These are phyloP conservation scores for Tribonema minus DNA, from an alignment of 108 stramenopile genomes.

Conservation along the genomic window DNA sequence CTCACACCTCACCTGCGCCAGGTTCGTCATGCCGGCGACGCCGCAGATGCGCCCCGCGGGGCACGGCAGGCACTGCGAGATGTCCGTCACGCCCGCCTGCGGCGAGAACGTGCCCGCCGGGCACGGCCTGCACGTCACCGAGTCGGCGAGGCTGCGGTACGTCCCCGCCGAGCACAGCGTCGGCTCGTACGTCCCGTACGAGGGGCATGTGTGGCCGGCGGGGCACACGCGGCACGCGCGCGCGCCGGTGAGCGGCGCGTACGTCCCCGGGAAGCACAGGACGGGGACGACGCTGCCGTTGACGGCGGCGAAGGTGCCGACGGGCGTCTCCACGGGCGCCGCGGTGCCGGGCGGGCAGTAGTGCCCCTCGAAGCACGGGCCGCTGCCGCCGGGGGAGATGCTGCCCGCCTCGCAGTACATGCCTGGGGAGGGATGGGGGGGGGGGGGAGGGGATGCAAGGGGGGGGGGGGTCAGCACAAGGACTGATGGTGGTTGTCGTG, in stretches of 20 bases:
- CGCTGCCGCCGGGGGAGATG: constrained; percentile 60
- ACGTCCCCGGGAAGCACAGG: constrained; percentile 79
- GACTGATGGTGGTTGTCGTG: no score
- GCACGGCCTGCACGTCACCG: constrained; percentile 70
- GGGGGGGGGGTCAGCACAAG: no score
- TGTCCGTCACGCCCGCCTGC: constrained; percentile 65
- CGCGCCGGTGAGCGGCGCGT: constrained; percentile 64
- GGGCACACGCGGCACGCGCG: constrained; percentile 66
- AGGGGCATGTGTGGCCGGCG: constrained; percentile 68
- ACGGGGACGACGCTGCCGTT: constrained; percentile 68
- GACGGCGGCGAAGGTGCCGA: constrained; percentile 65
- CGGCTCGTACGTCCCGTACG: constrained; percentile 76
- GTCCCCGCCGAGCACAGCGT: constrained; percentile 70
- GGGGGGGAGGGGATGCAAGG: no score
- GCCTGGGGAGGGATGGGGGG: no score
- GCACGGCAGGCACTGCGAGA: constrained; percentile 74
- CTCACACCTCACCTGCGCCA: no score
- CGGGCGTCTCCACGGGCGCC: constrained; percentile 63
- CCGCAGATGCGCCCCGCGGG: constrained; percentile 69
- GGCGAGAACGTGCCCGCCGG: constrained; percentile 70
- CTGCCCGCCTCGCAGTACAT: constrained; percentile 68
- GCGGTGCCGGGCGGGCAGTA: constrained; percentile 67
- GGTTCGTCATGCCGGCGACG: constrained; percentile 59
- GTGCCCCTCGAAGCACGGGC: constrained; percentile 69
- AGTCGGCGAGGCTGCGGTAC: constrained; percentile 69